Evolutionary conservation across 2,329 filamentous ascomycete species (phyloP).

Genomic region (Fusarium sp.): DNA sequence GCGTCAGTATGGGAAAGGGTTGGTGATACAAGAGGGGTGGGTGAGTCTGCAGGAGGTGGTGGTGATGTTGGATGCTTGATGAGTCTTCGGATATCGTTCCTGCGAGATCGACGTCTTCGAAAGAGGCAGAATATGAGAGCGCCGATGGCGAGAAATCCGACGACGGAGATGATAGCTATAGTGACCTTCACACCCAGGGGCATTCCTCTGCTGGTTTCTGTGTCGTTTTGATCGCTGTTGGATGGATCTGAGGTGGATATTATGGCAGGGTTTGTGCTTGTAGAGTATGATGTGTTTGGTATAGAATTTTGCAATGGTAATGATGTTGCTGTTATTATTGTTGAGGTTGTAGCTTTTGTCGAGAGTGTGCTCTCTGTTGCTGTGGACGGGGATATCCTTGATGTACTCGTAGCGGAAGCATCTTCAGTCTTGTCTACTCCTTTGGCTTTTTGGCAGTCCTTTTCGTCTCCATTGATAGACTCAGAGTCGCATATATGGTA

Average conservation of each 20-base stretch:
- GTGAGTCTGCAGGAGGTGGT: slow-evolving; percentile 52
- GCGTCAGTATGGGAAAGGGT: slow-evolving; percentile 46
- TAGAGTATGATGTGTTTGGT: slow-evolving; percentile 35
- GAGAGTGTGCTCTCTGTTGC: slow-evolving; percentile 3
- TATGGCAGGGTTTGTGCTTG: slow-evolving; percentile 38
- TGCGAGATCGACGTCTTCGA: slow-evolving; percentile 46
- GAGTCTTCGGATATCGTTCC: slow-evolving; percentile 21
- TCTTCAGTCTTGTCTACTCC: slow-evolving; percentile 1
- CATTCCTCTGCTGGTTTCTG: slow-evolving; percentile 41
- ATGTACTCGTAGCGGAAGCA: slow-evolving; percentile 2
- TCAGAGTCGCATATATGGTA: slow-evolving; percentile 42
- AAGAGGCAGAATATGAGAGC: slow-evolving; percentile 56
- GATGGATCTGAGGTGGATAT: slow-evolving; percentile 30
- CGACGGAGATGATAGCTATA: slow-evolving; percentile 59
- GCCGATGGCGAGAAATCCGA: slow-evolving; percentile 56
- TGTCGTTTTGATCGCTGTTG: slow-evolving; percentile 3
- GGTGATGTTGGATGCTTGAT: slow-evolving; percentile 45
- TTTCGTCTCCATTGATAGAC: slow-evolving; percentile 17
- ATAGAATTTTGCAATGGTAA: slow-evolving; percentile 19
- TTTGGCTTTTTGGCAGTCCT: slow-evolving; percentile 30
- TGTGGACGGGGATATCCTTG: neutral
- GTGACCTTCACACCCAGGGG: slow-evolving; percentile 60
- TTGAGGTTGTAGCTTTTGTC: slow-evolving; percentile 1
- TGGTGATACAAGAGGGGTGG: slow-evolving; percentile 60
- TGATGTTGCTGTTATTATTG: neutral